A percentile compares a stretch with the other conserved stretches of the same genome.
Conservation (phyloP, 2,329 filamentous ascomycete species). For the Aspergillus sp. region DNA sequence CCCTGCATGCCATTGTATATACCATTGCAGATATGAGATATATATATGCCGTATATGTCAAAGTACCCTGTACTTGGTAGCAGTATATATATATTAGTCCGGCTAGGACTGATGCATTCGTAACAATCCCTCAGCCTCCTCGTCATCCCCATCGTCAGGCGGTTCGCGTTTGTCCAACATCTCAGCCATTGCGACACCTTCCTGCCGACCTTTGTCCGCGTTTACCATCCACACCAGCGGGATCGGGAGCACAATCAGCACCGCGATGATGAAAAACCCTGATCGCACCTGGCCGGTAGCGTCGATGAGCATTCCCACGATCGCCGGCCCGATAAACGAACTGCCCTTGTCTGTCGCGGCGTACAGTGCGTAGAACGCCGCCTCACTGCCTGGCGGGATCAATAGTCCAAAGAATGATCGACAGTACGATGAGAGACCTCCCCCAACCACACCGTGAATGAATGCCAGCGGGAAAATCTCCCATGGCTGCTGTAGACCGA, state of each 20-base stretch:
- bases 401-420: slow-evolving; percentile 78
- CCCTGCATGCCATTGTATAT: too few relatives aligned
- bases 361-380: slow-evolving; percentile 87
- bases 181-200: slow-evolving; percentile 27
- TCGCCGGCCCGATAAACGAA: slow-evolving; percentile 78
- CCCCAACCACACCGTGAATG: slow-evolving; percentile 79
- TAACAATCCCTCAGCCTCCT: slow-evolving; percentile 25
- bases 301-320: slow-evolving; percentile 83
- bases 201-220: slow-evolving; percentile 28
- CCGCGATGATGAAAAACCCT: slow-evolving; percentile 81
- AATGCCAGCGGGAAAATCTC: slow-evolving; percentile 87
- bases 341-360: slow-evolving; percentile 92
- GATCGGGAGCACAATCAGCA: slow-evolving; percentile 70
- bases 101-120: slow-evolving; percentile 5
- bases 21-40: too few relatives aligned
- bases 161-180: slow-evolving; percentile 8
- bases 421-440: slow-evolving; percentile 78
- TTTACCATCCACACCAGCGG: slow-evolving; percentile 68
- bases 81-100: not conserved
- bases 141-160: slow-evolving; percentile 6
- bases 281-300: slow-evolving; percentile 63
- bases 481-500: slow-evolving; percentile 78
- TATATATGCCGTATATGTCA: too few relatives aligned
- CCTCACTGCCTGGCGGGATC: slow-evolving; percentile 81
- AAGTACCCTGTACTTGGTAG: too few relatives aligned